Conservation (phyloP, 129 eudicot genomes). For the Solidago caesia region DNA sequence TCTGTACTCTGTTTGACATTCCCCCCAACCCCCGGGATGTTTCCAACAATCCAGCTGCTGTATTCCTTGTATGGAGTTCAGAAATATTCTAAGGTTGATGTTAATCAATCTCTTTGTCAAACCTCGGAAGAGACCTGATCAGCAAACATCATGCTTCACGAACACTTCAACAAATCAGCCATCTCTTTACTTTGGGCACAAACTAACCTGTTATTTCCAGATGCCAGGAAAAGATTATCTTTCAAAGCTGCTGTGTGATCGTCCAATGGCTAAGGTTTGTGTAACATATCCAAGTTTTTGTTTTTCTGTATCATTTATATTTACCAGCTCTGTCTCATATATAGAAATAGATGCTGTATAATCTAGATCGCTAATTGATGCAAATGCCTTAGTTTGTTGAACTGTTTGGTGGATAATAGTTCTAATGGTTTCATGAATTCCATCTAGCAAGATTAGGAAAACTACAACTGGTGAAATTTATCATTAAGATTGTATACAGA, state of each 20-base stretch:
- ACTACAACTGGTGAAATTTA: too few species aligned
- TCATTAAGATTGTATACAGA: too few species aligned
- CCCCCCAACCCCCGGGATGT: too few species aligned
- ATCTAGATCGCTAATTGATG: too few species aligned
- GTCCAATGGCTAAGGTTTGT: neutral
- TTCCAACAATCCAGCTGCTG: too few species aligned
- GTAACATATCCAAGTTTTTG: neutral
- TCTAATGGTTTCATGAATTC: too few species aligned
- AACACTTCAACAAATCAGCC: neutral
- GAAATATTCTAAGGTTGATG: neutral
- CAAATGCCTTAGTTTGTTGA: too few species aligned
- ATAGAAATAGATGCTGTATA: neutral
- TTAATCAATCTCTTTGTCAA: neutral
- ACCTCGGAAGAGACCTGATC: neutral
- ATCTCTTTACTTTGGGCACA: neutral
- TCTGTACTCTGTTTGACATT: too few species aligned
- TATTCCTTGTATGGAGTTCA: neutral
- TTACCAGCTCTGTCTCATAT: neutral
- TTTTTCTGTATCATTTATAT: neutral
- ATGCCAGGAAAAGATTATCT: neutral
- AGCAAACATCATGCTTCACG: neutral
- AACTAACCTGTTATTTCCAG: neutral
- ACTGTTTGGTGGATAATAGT: too few species aligned
- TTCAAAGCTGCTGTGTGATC: neutral
- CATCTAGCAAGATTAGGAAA: too few species aligned